Evolutionary conservation across 306 rosid genomes (phyloP).

Genomic region (Dalbergia oliveri): DNA sequence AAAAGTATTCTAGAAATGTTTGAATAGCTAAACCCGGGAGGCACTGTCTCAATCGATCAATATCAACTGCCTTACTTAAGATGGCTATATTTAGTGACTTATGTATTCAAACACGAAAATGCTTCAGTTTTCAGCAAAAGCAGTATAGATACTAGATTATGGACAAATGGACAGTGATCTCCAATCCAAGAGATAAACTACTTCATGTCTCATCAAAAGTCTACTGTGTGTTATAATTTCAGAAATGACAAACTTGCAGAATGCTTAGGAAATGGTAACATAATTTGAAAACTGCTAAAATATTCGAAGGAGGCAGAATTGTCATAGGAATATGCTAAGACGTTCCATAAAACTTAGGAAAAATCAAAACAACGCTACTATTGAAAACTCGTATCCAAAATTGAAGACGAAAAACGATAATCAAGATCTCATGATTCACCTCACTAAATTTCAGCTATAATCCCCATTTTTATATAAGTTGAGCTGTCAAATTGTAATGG

Average conservation of each 20-base stretch:
- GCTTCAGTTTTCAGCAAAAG: constrained; percentile 10
- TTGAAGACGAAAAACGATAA: constrained; percentile 2
- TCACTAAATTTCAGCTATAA: neutral
- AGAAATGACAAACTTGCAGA: constrained; percentile 1
- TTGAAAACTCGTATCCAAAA: neutral
- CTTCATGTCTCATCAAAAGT: neutral
- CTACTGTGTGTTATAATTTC: neutral
- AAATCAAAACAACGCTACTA: constrained; percentile 12
- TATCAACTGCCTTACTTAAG: constrained; percentile 9
- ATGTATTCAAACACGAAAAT: neutral
- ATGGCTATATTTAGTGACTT: neutral
- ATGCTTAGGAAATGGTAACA: neutral
- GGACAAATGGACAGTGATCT: neutral
- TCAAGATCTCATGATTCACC: neutral
- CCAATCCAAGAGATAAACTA: neutral
- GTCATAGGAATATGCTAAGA: neutral
- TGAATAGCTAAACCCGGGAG: neutral
- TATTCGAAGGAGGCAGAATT: neutral
- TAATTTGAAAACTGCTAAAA: neutral
- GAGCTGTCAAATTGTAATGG: neutral
- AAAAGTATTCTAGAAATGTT: neutral
- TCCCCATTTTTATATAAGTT: neutral
- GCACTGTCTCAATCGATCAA: neutral
- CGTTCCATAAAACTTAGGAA: neutral
- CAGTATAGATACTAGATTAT: neutral